Evolutionary conservation across 139 green algal genomes (phyloP), one percentile per base, ranked within the genome.

Genomic region (Gonium pectorale): DNA sequence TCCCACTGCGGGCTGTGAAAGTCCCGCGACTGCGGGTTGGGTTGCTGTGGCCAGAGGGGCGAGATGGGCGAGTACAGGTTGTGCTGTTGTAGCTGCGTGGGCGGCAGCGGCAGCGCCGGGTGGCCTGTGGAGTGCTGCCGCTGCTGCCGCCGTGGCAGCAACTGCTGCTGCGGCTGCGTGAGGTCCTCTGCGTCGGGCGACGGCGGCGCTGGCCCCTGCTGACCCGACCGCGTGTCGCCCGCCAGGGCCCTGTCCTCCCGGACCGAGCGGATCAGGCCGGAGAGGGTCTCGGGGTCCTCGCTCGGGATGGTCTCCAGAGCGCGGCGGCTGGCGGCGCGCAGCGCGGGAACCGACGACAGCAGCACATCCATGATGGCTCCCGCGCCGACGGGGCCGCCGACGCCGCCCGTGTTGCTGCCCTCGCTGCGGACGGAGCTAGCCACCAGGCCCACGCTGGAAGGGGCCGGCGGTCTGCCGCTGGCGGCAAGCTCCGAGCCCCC

Each of bases 231-330:
- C n/a, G n/a, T n/a, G n/a, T n/a, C n/a, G n/a, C n/a, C n/a, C n/a
- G n/a, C n/a, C n/a, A 11, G 27, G 26, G 38, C 73, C 9, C 75
- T 19, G 7, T 82, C 75, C 60, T 82, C 75, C 17, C 75, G 75
- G 1, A 82, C 59, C 3, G 40, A 46, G 5, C 59, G 75, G 7
- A 82, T 59, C 38, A 82, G 38, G 19, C 75, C 75, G 41, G 75
- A 82, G 13, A 82, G 59, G 40, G 40, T 82, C 51, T 82, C 75
- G 11, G 75, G 75, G 59, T 82, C 75, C 29, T 82, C 75, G 9
- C 59, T 72, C 27, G 75, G 75, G 3, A 82, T 82, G 38, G 75
- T 82, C 75, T 82, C 75, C 40, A 82, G 59, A 22, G 35, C 59
- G 3, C 60, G 59, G 0, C 75, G 75, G 59, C 75, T 82, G 60